These are phyloP conservation scores for Paramecium bursaria DNA, from an alignment of 73 alveolate species.

Conservation along the genomic window DNA sequence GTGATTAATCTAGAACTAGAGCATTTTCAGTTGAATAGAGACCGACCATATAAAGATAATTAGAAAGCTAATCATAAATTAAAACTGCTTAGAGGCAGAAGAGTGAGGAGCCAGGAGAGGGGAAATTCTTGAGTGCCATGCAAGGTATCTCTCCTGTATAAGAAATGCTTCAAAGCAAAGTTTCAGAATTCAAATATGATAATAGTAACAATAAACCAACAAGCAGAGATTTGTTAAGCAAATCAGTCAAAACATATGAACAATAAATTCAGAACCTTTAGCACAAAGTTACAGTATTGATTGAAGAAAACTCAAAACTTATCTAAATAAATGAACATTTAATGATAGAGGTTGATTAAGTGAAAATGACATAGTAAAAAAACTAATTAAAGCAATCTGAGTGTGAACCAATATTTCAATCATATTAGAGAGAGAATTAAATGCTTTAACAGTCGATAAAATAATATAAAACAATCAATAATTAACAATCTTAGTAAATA, in stretches of 20 bases:
- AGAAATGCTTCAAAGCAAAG: too few species aligned
- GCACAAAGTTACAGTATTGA: constrained; percentile 15
- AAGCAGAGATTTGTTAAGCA: not conserved
- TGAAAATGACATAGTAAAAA: constrained; percentile 15
- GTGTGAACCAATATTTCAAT: constrained; percentile 22
- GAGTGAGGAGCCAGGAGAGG: constrained; percentile 19
- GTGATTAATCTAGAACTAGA: constrained; percentile 30
- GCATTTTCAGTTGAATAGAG: constrained; percentile 10
- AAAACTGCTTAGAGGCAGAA: constrained; percentile 15
- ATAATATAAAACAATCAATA: constrained; percentile 29
- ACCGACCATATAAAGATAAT: constrained; percentile 15
- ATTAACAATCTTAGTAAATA: constrained; percentile 18
- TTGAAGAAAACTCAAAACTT: constrained; percentile 51
- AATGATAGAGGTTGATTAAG: constrained; percentile 24
- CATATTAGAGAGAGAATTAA: constrained; percentile 33
- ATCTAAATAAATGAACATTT: constrained; percentile 26
- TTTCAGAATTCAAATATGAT: too few species aligned
- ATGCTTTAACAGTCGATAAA: not conserved
- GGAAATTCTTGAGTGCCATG: too few species aligned
- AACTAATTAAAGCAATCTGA: constrained; percentile 30
- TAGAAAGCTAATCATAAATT: not conserved
- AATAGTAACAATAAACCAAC: not conserved
- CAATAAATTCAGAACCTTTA: too few species aligned
- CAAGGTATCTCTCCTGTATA: too few species aligned
- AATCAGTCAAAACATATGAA: not conserved